Evolutionary conservation across 805 yeast genomes (phyloP).

Genomic region (Candida dendrica): DNA sequence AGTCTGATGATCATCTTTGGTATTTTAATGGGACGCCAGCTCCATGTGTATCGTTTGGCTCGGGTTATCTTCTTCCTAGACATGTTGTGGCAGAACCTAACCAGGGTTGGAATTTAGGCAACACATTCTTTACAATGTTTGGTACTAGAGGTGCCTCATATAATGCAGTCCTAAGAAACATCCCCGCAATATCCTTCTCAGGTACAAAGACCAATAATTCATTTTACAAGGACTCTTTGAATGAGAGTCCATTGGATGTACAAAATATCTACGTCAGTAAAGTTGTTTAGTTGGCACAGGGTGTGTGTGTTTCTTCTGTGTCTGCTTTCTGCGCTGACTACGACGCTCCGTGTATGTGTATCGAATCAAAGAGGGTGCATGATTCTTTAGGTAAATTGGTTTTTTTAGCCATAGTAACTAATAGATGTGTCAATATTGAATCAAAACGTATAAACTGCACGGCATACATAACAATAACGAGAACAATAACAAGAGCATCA

Average conservation of each 20-base stretch:
- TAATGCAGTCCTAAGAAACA: constrained; percentile 33
- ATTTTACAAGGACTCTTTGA: constrained; percentile 24
- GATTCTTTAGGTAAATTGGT: too few species aligned
- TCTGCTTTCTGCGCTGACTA: constrained; percentile 35
- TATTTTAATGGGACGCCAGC: constrained; percentile 47
- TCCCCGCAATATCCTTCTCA: constrained; percentile 39
- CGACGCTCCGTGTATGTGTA: background rate
- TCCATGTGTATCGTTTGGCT: constrained; percentile 36
- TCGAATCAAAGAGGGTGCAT: too few species aligned
- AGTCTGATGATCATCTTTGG: constrained; percentile 30
- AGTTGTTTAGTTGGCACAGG: constrained; percentile 19
- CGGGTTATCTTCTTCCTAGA: constrained; percentile 35
- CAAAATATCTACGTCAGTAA: constrained; percentile 22
- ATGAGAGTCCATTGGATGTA: constrained; percentile 29
- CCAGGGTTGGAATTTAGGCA: constrained; percentile 38
- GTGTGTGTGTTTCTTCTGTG: constrained; percentile 32
- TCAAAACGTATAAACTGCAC: too few species aligned
- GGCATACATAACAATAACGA: too few species aligned
- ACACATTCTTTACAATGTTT: constrained; percentile 30
- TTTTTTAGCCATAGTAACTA: too few species aligned
- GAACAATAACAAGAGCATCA: too few species aligned
- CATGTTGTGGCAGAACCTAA: constrained; percentile 40
- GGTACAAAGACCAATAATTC: constrained; percentile 39
- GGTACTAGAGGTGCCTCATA: constrained; percentile 42
- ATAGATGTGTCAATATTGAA: too few species aligned